Percentiles rank a stretch among this genome's conserved stretches.
These are phyloP conservation scores for Pseudofabraea citricarpa DNA, from an alignment of 2,329 filamentous ascomycete genomes.

Conservation along the genomic window DNA sequence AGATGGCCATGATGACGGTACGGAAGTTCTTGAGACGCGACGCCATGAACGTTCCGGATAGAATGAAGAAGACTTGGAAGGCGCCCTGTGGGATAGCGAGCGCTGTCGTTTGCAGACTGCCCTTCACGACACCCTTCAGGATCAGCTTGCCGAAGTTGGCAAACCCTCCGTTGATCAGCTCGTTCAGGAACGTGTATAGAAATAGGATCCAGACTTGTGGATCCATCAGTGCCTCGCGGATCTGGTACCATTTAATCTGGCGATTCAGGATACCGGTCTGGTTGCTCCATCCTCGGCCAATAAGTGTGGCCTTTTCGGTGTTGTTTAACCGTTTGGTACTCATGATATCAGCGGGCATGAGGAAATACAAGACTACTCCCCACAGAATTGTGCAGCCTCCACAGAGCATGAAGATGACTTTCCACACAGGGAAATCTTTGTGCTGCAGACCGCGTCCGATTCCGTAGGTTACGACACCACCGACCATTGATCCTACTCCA, in stretches of 20 bases:
- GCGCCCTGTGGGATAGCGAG: conserved; percentile 50
- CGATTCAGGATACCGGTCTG: conserved; percentile 36
- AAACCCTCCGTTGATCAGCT: conserved; percentile 47
- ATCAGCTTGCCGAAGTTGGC: conserved; percentile 53
- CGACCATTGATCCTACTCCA: conserved; percentile 52
- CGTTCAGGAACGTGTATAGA: conserved; percentile 44
- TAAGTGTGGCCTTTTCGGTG: conserved; percentile 38
- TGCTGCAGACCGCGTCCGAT: conserved; percentile 9
- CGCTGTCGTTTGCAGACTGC: conserved; percentile 41
- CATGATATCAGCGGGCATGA: conserved; percentile 39
- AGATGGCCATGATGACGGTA: conserved; percentile 32
- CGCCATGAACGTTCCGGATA: conserved; percentile 46
- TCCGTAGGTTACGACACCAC: conserved; percentile 53
- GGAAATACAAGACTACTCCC: conserved; percentile 33
- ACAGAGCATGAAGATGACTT: conserved; percentile 39
- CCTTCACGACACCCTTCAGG: conserved; percentile 42
- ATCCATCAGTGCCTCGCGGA: conserved; percentile 40
- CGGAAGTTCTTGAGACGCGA: conserved; percentile 44
- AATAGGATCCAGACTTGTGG: conserved; percentile 40
- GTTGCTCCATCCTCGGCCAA: conserved; percentile 32
- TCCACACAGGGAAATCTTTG: conserved; percentile 31
- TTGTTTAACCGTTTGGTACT: conserved; percentile 35
- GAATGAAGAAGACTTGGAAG: conserved; percentile 48
- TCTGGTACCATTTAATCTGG: conserved; percentile 29
- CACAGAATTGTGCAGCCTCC: conserved; percentile 38